These are phyloP conservation scores for Phialocephala subalpina DNA, from an alignment of 2,329 filamentous ascomycete genomes.

Conservation along the genomic window DNA sequence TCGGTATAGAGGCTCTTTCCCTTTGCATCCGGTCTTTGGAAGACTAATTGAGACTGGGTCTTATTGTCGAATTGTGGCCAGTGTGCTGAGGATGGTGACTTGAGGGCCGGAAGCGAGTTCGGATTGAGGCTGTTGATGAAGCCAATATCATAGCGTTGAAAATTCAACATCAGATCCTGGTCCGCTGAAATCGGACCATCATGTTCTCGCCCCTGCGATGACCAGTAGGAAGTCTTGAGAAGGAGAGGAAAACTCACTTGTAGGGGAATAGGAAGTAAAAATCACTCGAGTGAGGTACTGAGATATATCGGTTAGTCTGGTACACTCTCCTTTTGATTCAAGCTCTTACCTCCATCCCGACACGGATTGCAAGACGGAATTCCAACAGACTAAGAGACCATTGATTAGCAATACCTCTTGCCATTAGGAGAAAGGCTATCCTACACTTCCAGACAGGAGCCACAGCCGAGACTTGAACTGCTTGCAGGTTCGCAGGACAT, in stretches of 20 bases:
- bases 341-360: slow-evolving; percentile 8
- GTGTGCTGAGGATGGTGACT: neutral
- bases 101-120: slow-evolving; percentile 10
- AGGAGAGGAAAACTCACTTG: slow-evolving; percentile 10
- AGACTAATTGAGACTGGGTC: neutral
- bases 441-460: slow-evolving; percentile 25
- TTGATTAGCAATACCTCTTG: neutral
- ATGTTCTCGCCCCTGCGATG: neutral
- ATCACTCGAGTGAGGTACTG: slow-evolving; percentile 25
- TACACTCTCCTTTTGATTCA: neutral
- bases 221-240: neutral
- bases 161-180: slow-evolving; percentile 12
- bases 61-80: slow-evolving; percentile 5
- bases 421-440: neutral
- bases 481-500: slow-evolving; percentile 22
- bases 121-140: slow-evolving; percentile 26
- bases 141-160: slow-evolving; percentile 21
- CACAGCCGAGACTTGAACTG: slow-evolving; percentile 19
- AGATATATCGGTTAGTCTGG: slow-evolving; percentile 1
- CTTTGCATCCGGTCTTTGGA: neutral
- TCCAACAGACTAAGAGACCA: slow-evolving; percentile 22
- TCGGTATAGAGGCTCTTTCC: neutral
- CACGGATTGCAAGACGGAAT: slow-evolving; percentile 23
- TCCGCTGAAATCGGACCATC: slow-evolving; percentile 18
- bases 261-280: slow-evolving; percentile 23